Evolutionary conservation across 768 basidiomycete species (phyloP).

Genomic region (Leucosporidium yakuticum): DNA sequence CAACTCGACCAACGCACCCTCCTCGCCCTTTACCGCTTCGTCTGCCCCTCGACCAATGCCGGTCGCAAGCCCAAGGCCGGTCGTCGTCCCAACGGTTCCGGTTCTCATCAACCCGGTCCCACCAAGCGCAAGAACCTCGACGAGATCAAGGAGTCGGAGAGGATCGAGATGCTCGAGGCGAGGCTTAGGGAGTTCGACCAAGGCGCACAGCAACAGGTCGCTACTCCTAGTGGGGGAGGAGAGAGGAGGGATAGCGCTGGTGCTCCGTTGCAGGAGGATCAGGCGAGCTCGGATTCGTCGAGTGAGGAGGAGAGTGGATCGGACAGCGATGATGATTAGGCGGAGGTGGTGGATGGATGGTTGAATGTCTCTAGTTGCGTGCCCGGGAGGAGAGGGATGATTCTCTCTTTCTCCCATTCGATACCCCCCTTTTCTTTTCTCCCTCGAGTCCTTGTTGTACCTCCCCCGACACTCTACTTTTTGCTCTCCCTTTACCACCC

Average conservation of each 20-base stretch:
- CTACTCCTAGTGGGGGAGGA: not conserved
- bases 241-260: slow-evolving; percentile 3
- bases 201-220: not conserved
- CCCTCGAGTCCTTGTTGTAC: too few relatives aligned
- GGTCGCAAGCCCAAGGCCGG: slow-evolving; percentile 31
- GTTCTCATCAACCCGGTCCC: slow-evolving; percentile 23
- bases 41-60: slow-evolving; percentile 42
- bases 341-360: not conserved
- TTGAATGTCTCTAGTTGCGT: not conserved
- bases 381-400: not conserved
- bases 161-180: slow-evolving; percentile 84
- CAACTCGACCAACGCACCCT: slow-evolving; percentile 76
- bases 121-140: slow-evolving; percentile 54
- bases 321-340: slow-evolving; percentile 25
- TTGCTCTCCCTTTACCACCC: too few relatives aligned
- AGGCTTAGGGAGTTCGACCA: slow-evolving; percentile 78
- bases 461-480: too few relatives aligned
- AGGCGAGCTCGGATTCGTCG: slow-evolving; percentile 30
- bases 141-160: slow-evolving; percentile 90
- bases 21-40: slow-evolving; percentile 91
- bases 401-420: too few relatives aligned
- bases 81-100: slow-evolving; percentile 52
- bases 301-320: slow-evolving; percentile 19
- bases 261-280: slow-evolving; percentile 14
- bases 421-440: too few relatives aligned